These are phyloP conservation scores for Syncephalis fuscata DNA, from an alignment of 371 early-diverging fungal genomes.

Conservation along the genomic window DNA sequence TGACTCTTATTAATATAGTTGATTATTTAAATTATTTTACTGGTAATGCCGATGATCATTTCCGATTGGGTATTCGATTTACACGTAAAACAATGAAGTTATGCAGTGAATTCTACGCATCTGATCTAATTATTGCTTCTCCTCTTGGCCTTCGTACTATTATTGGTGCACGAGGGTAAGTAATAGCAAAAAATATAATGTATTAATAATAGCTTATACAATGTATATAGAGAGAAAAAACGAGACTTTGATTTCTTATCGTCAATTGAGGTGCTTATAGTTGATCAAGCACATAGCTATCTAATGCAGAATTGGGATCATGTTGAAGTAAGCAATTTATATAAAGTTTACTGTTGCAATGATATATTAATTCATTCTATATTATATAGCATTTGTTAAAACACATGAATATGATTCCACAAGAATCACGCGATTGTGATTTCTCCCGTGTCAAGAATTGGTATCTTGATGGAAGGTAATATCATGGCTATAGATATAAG, in stretches of 20 bases:
- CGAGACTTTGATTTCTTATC: constrained; percentile 85
- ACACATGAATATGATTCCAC: constrained; percentile 73
- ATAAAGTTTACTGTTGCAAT: neutral
- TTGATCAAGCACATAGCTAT: constrained; percentile 74
- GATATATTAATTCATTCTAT: neutral
- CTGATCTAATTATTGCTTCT: constrained; percentile 84
- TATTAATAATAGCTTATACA: neutral
- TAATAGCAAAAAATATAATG: constrained; percentile 13
- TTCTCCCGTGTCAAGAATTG: constrained; percentile 80
- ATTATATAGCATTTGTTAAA: constrained; percentile 53
- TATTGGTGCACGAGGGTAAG: constrained; percentile 49
- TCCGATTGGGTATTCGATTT: constrained; percentile 85
- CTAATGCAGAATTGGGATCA: constrained; percentile 99
- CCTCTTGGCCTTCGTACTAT: constrained; percentile 83
- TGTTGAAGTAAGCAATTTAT: constrained; percentile 17
- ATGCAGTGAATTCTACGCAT: constrained; percentile 69
- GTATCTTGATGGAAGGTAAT: constrained; percentile 60
- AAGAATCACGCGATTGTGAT: constrained; percentile 76
- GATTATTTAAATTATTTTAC: constrained; percentile 72
- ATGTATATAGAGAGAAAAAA: constrained; percentile 52
- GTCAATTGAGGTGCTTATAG: constrained; percentile 74
- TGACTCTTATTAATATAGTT: constrained; percentile 11
- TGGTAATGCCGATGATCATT: constrained; percentile 92
- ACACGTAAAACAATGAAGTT: constrained; percentile 70
- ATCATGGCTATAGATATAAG: neutral